Conservation (phyloP, 202 grass and related monocot species). For the Brachypodium distachyon region DNA sequence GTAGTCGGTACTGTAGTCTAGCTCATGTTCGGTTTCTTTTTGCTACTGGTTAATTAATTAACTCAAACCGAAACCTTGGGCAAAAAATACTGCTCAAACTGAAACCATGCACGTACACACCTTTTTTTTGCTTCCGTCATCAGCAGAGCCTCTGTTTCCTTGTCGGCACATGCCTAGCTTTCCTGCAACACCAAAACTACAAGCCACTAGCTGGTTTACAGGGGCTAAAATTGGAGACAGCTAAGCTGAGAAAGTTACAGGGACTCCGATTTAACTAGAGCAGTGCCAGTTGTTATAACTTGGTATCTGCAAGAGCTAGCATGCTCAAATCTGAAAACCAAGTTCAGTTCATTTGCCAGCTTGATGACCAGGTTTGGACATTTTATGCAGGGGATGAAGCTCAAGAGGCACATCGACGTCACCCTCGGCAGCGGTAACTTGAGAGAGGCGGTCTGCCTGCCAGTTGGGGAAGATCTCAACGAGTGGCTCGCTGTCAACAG, state of each 20-base stretch:
- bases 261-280: not conserved
- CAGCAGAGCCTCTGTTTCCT: not conserved
- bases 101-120: not conserved
- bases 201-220: not conserved
- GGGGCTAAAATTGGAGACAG: not conserved
- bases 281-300: not conserved
- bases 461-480: conserved; percentile 74
- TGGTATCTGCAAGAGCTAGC: too few relatives aligned
- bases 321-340: not conserved
- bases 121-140: not conserved
- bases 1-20: too few relatives aligned
- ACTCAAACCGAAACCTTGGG: too few relatives aligned
- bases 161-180: conserved; percentile 7
- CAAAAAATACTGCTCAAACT: too few relatives aligned
- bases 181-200: not conserved
- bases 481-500: conserved; percentile 95
- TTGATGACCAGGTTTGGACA: not conserved
- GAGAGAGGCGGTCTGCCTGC: conserved; percentile 73
- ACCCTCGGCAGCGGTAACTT: conserved; percentile 74
- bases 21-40: not conserved
- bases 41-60: not conserved
- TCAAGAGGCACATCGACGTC: conserved; percentile 72
- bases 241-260: too few relatives aligned
- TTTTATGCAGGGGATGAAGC: conserved; percentile 53
- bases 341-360: not conserved